Base-by-base conservation (phyloP, 2,329 filamentous ascomycete species). In the Xylariaceae sp. region DNA sequence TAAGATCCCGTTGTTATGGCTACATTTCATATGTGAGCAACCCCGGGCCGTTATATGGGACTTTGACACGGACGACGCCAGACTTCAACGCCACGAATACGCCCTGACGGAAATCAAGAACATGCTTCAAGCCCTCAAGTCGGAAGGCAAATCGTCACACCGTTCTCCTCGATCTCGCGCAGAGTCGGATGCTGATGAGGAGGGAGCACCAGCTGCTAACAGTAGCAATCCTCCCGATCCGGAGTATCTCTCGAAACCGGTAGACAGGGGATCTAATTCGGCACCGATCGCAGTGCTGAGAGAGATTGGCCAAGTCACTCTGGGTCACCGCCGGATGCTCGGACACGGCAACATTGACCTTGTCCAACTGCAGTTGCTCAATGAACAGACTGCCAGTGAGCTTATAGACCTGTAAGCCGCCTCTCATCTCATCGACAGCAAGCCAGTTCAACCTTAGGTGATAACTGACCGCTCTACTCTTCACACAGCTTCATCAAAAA, bases 231-330 rank as follows among this genome's bases (percentile, higher is more conserved):
- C 51, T 15, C 34, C 57, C 1, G 60, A 64, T 53, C 69, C 67
- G 1, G 69, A 70, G 56, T 69, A 68, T 55, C 62, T 72, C 34
- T 66, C 67, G 17, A 65, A 63, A 11, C 71, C 70, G 8, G 70
- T 70, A 37, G 71, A 73, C 54, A 69, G 67, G 30, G 69, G 68
- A 17, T 67, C 67, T 9, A 67, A 71, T 34, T 70, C 70, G 1
- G 71, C 71, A 2, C 71, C 71, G 0, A 65, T 72, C 10, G 70
- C 68, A 8, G 71, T 73, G 13, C 51, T 73, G 18, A 67, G 71
- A 53, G 70, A 68, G 52, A 73, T 73, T 54, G 67, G 67, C 48
- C 66, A 69, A 37, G 69, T 68, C 15, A 68, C 63, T 10, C 59
- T 67, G 53, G 69, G 71, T 1, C 69, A 67, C 44, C 66, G 69